Conservation (phyloP, 1,139 yeast species). For the Saccharomyces hybrid region DNA sequence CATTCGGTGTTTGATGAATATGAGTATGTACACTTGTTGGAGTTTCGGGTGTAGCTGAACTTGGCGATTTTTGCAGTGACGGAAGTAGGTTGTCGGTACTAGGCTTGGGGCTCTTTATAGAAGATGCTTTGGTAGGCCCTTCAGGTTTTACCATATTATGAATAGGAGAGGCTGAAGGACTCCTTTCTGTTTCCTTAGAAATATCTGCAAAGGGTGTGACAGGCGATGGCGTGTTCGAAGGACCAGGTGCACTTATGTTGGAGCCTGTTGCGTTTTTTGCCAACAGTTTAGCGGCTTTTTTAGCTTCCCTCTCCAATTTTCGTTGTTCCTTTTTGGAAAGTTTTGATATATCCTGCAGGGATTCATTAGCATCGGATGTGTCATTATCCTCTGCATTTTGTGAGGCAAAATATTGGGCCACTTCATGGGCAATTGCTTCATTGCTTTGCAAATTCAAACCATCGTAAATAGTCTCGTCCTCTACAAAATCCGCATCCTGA, state of each 20-base stretch:
- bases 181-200: slow-evolving; percentile 1
- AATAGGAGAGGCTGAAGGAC: not conserved
- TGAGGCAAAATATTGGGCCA: slow-evolving; percentile 36
- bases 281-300: slow-evolving; percentile 28
- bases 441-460: slow-evolving; percentile 54
- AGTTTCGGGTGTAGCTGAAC: slow-evolving; percentile 4
- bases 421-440: slow-evolving; percentile 42
- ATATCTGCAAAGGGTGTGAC: slow-evolving; percentile 11
- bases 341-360: slow-evolving; percentile 12
- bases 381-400: slow-evolving; percentile 26
- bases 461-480: slow-evolving; percentile 72
- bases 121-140: not conserved
- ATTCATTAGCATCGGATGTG: slow-evolving; percentile 12
- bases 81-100: slow-evolving; percentile 6
- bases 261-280: slow-evolving; percentile 21
- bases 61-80: slow-evolving; percentile 2
- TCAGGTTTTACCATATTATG: not conserved
- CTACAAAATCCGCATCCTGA: slow-evolving; percentile 65
- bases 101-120: slow-evolving; percentile 11
- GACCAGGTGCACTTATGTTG: not conserved
- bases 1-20: slow-evolving; percentile 27
- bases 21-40: slow-evolving; percentile 24
- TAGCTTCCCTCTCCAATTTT: slow-evolving; percentile 32
- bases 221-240: not conserved
- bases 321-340: slow-evolving; percentile 32